A percentile compares a stretch with the other conserved stretches of the same genome.
phyloP scores from a whole-genome alignment of 2,329 filamentous ascomycete species.

The Magnaporthales sp. region DNA sequence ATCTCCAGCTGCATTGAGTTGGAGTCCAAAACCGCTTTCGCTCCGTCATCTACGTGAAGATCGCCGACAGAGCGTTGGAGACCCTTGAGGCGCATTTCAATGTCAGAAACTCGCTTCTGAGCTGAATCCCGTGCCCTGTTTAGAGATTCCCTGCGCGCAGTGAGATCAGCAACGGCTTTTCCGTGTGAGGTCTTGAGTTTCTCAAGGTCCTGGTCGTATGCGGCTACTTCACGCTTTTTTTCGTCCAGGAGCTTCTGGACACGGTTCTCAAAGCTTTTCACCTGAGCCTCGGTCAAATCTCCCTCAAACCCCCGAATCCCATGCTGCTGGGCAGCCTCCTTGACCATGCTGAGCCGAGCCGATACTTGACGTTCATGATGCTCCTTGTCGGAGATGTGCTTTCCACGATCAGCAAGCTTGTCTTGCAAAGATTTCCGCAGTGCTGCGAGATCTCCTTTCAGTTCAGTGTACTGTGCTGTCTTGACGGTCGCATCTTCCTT shows the following conservation, averaged over 20 bases:
- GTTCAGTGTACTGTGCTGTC: conserved; percentile 54
- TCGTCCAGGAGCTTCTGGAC: conserved; percentile 68
- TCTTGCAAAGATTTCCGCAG: conserved; percentile 37
- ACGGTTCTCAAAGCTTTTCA: conserved; percentile 68
- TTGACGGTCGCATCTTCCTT: conserved; percentile 54
- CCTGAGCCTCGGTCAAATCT: conserved; percentile 63
- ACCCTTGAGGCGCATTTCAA: conserved; percentile 59
- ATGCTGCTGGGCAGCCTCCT: conserved; percentile 66
- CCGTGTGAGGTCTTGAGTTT: conserved; percentile 66
- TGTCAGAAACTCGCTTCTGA: conserved; percentile 61
- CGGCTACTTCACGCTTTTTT: conserved; percentile 60
- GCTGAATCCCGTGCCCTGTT: conserved; percentile 67
- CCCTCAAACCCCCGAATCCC: conserved; percentile 79
- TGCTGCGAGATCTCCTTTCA: conserved; percentile 41
- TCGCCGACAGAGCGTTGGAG: conserved; percentile 61
- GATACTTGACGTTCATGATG: conserved; percentile 75
- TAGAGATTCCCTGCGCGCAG: conserved; percentile 62
- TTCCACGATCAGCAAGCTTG: conserved; percentile 61
- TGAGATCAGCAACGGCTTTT: conserved; percentile 66
- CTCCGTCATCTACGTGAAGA: conserved; percentile 81
- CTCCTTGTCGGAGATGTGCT: conserved; percentile 76
- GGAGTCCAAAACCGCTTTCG: conserved; percentile 66
- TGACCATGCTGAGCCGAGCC: conserved; percentile 64
- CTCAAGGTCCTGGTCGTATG: conserved; percentile 47
- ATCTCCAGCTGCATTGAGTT: conserved; percentile 61